Conservation (phyloP, 768 basidiomycete species). For the Trametes maxima region DNA sequence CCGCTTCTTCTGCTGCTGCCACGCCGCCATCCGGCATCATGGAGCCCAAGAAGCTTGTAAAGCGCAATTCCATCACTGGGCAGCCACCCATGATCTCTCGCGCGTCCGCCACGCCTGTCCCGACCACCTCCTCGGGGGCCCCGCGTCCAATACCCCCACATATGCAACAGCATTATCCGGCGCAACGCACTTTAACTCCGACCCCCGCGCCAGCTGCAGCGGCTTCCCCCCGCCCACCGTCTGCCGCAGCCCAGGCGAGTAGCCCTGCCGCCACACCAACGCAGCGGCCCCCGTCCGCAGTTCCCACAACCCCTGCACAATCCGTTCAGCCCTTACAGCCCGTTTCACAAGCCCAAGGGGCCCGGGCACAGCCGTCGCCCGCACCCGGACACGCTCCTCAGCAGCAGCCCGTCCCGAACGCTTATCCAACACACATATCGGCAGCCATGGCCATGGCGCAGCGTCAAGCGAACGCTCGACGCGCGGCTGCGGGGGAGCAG, state of each 20-base stretch:
- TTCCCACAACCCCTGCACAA: conserved; percentile 2
- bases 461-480: conserved; percentile 5
- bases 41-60: conserved; percentile 11
- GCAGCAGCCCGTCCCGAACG: conserved; percentile 13
- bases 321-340: conserved; percentile 13
- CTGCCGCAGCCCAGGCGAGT: conserved; percentile 15
- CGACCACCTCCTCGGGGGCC: conserved; percentile 17
- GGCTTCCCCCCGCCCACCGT: conserved; percentile 16
- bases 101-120: conserved; percentile 25
- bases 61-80: conserved; percentile 6
- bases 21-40: conserved; percentile 2
- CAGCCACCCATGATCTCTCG: conserved; percentile 21
- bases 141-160: conserved; percentile 30
- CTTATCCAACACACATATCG: conserved; percentile 1
- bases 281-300: conserved; percentile 18
- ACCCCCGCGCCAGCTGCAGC: conserved; percentile 21
- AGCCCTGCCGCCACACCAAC: conserved; percentile 19
- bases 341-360: conserved; percentile 28
- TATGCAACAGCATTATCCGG: conserved; percentile 25
- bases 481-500: conserved; percentile 7
- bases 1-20: conserved; percentile 7
- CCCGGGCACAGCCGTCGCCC: conserved; percentile 27
- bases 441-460: conserved; percentile 1
- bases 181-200: conserved; percentile 18
- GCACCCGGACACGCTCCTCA: conserved; percentile 25